Evolutionary conservation across 2,329 filamentous ascomycete species (phyloP).

Genomic region (Aspergillus alliaceus): DNA sequence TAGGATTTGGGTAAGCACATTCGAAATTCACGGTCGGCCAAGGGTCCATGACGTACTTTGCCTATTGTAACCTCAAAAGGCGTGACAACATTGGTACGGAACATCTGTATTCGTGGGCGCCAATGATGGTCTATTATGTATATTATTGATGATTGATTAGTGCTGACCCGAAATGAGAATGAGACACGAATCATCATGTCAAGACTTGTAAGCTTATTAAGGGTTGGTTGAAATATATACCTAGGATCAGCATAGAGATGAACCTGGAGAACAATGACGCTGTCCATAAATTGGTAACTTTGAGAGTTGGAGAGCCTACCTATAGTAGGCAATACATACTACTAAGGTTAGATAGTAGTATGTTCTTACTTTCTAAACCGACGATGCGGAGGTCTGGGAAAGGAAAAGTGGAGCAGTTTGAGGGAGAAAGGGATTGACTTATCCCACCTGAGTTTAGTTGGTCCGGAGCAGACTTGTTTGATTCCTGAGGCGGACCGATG

Average conservation of each 20-base stretch:
- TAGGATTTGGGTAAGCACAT: too few relatives aligned
- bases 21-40: background rate
- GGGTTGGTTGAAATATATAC: too few relatives aligned
- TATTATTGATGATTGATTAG: background rate
- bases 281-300: background rate
- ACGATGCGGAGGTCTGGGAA: background rate
- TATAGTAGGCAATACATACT: too few relatives aligned
- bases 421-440: background rate
- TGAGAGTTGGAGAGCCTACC: too few relatives aligned
- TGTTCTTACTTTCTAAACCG: too few relatives aligned
- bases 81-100: background rate
- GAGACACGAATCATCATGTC: background rate
- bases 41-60: background rate
- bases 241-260: too few relatives aligned
- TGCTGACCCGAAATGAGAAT: background rate
- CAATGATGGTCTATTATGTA: background rate
- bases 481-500: background rate
- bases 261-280: background rate
- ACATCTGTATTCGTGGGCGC: background rate
- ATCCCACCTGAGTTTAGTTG: background rate
- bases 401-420: background rate
- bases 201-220: background rate
- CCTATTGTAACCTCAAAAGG: background rate
- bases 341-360: too few relatives aligned
- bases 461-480: background rate